phyloP scores from a whole-genome alignment of 495 filamentous ascomycete species.

The Tuber indicum region DNA sequence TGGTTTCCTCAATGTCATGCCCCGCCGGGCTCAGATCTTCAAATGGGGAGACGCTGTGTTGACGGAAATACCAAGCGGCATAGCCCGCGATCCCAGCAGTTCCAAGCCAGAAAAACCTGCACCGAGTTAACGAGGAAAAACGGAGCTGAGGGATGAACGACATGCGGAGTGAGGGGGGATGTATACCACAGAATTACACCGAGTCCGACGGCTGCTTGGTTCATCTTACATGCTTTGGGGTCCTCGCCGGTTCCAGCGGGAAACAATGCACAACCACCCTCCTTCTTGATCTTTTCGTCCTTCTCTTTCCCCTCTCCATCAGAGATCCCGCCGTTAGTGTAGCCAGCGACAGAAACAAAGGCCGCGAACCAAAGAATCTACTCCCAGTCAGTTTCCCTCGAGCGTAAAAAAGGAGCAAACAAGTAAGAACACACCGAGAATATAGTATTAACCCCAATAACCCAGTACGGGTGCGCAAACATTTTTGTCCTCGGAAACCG shows the following conservation, averaged over 20 bases:
- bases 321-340: constrained; percentile 47
- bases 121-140: constrained; percentile 20
- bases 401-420: not conserved
- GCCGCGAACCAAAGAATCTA: constrained; percentile 74
- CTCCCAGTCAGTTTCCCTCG: not conserved
- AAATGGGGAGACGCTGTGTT: constrained; percentile 52
- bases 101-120: constrained; percentile 64
- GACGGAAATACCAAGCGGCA: constrained; percentile 69
- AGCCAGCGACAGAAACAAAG: constrained; percentile 69
- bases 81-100: constrained; percentile 72
- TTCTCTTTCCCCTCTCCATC: constrained; percentile 42
- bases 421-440: constrained; percentile 48
- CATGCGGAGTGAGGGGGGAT: constrained; percentile 3
- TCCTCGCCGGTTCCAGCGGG: constrained; percentile 34
- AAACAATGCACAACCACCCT: constrained; percentile 34
- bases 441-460: constrained; percentile 65
- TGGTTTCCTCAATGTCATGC: constrained; percentile 38
- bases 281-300: constrained; percentile 21
- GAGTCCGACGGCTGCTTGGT: constrained; percentile 69
- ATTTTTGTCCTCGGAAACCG: constrained; percentile 74
- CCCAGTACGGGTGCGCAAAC: constrained; percentile 75
- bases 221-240: constrained; percentile 57
- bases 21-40: constrained; percentile 31
- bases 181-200: constrained; percentile 76
- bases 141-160: not conserved